These are phyloP conservation scores for Rhizophagus sp. DNA, from an alignment of 192 early-diverging fungal genomes.

Conservation along the genomic window DNA sequence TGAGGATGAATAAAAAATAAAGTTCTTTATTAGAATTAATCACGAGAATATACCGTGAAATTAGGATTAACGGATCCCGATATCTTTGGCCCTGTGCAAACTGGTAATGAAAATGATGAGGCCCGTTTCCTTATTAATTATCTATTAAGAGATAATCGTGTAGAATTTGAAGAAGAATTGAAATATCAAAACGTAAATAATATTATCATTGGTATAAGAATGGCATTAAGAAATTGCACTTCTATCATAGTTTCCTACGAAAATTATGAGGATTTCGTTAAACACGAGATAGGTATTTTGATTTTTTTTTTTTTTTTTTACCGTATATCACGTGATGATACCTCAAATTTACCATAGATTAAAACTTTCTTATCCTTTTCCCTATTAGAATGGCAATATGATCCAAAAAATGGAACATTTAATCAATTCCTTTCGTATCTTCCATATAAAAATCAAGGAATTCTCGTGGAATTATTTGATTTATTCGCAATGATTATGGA, in stretches of 20 bases:
- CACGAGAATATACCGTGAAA: no score
- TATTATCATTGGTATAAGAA: neutral
- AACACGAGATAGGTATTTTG: slow-evolving; percentile 16
- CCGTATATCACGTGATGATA: no score
- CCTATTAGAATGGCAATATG: slow-evolving; percentile 22
- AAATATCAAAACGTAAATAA: slow-evolving; percentile 22
- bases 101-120: slow-evolving; percentile 8
- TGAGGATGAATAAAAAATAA: neutral
- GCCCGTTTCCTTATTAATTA: slow-evolving; percentile 14
- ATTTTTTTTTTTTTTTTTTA: neutral
- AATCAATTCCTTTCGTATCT: slow-evolving; percentile 13
- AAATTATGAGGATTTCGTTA: slow-evolving; percentile 18
- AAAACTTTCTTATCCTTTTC: neutral
- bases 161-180: slow-evolving; percentile 14
- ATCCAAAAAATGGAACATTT: slow-evolving; percentile 9
- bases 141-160: slow-evolving; percentile 15
- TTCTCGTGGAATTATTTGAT: slow-evolving; percentile 13
- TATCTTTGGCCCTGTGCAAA: slow-evolving; percentile 19
- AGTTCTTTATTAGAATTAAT: no score
- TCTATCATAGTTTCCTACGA: neutral
- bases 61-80: slow-evolving; percentile 22
- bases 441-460: neutral
- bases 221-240: slow-evolving; percentile 16
- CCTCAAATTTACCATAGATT: no score
- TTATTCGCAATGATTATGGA: slow-evolving; percentile 10